A percentile compares a stretch with the other conserved stretches of the same genome.
Evolutionary conservation across 2,329 filamentous ascomycete species (phyloP).

Genomic region (Kalmusia sp.): DNA sequence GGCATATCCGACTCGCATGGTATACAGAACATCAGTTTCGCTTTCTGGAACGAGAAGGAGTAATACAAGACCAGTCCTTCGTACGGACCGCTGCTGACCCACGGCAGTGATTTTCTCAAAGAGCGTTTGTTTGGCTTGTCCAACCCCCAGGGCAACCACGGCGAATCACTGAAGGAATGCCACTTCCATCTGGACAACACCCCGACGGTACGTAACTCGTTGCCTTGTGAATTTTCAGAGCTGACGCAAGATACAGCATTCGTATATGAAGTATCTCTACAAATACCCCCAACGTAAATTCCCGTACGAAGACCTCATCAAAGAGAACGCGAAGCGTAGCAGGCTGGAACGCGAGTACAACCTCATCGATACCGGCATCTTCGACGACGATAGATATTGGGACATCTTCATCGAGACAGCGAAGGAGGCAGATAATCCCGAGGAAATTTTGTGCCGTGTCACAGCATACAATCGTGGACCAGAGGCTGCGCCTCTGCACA

Average conservation of each 20-base stretch:
- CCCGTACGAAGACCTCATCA: conserved; percentile 85
- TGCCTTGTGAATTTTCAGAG: conserved; percentile 42
- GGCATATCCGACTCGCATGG: conserved; percentile 95
- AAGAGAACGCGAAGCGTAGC: conserved; percentile 80
- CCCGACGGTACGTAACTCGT: conserved; percentile 64
- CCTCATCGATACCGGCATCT: conserved; percentile 85
- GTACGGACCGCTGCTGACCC: conserved; percentile 48
- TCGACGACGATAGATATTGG: conserved; percentile 91
- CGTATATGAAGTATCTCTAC: conserved; percentile 99
- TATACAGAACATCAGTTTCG: conserved; percentile 89
- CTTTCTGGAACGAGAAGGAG: conserved; percentile 99
- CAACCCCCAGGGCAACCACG: conserved; percentile 96
- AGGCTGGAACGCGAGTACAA: conserved; percentile 89
- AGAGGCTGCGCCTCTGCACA: conserved; percentile 88
- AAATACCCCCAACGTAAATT: conserved; percentile 94
- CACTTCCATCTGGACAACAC: conserved; percentile 98
- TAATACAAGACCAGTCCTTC: conserved; percentile 52
- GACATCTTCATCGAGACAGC: conserved; percentile 97
- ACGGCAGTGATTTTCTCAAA: conserved; percentile 81
- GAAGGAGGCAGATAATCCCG: conserved; percentile 89
- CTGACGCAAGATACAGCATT: conserved; percentile 67
- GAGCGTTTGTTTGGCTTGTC: conserved; percentile 94
- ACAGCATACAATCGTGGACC: conserved; percentile 96
- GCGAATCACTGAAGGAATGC: conserved; percentile 94
- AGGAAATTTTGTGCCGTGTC: conserved; percentile 91